phyloP scores from a whole-genome alignment of 306 rosid species.

The Vicia villosa region DNA sequence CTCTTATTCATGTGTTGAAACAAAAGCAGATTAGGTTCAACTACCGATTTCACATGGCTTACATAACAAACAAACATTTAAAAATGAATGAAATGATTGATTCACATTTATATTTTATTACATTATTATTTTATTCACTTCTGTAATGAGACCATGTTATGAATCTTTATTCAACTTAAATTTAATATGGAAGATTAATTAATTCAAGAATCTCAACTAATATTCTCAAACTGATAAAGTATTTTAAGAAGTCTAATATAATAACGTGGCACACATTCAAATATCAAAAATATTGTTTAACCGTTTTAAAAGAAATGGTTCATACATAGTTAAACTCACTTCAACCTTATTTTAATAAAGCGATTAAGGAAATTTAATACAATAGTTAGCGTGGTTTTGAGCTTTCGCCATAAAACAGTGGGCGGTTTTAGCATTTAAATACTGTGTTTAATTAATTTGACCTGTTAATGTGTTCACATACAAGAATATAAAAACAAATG shows the following conservation, averaged over 20 bases:
- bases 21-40: conserved; percentile 29
- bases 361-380: conserved; percentile 7
- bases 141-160: conserved; percentile 10
- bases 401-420: conserved; percentile 47
- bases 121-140: conserved; percentile 3
- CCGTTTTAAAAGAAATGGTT: too few species aligned
- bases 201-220: conserved; percentile 28
- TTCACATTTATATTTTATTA: neutral
- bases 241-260: neutral
- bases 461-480: conserved; percentile 5
- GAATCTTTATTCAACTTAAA: conserved; percentile 2
- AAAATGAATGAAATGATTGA: conserved; percentile 26
- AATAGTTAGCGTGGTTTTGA: conserved; percentile 50
- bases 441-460: conserved; percentile 1
- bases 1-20: conserved; percentile 20
- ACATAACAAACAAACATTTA: neutral
- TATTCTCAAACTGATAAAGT: conserved; percentile 35
- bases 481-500: neutral
- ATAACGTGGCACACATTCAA: too few species aligned
- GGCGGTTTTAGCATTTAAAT: conserved; percentile 42
- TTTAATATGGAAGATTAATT: neutral
- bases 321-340: conserved; percentile 8
- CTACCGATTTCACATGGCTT: conserved; percentile 49
- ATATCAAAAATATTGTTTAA: neutral
- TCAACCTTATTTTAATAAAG: conserved; percentile 35